Evolutionary conservation across 129 eudicot genomes (phyloP).

Genomic region (Helichrysum umbraculigerum): DNA sequence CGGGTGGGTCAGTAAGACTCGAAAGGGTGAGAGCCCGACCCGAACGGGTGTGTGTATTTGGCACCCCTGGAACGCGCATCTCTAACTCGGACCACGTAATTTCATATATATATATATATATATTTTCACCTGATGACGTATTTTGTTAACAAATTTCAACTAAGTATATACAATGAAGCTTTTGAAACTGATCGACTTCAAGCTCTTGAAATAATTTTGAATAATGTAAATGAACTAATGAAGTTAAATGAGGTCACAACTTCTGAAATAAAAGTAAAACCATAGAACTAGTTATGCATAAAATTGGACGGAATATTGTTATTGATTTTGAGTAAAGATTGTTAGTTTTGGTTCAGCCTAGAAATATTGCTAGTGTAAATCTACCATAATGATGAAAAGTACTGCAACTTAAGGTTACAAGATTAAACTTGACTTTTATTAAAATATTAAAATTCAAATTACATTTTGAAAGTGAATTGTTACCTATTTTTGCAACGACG

Average conservation of each 20-base stretch:
- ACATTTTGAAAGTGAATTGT: neutral
- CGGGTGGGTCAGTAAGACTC: too few relatives aligned
- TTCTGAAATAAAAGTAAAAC: neutral
- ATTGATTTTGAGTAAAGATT: neutral
- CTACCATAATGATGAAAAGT: neutral
- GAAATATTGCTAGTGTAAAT: neutral
- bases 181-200: neutral
- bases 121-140: too few relatives aligned
- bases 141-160: too few relatives aligned
- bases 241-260: too few relatives aligned
- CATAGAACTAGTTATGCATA: neutral
- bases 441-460: neutral
- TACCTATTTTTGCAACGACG: neutral
- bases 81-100: too few relatives aligned
- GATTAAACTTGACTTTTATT: neutral
- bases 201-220: neutral
- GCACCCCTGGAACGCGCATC: too few relatives aligned
- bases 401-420: neutral
- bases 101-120: too few relatives aligned
- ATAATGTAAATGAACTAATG: neutral
- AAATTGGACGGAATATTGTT: neutral
- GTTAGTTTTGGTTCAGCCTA: neutral
- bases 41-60: too few relatives aligned
- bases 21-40: too few relatives aligned
- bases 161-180: too few relatives aligned